phyloP scores from a whole-genome alignment of 2,329 filamentous ascomycete genomes.

The Stenocarpella maydis region DNA sequence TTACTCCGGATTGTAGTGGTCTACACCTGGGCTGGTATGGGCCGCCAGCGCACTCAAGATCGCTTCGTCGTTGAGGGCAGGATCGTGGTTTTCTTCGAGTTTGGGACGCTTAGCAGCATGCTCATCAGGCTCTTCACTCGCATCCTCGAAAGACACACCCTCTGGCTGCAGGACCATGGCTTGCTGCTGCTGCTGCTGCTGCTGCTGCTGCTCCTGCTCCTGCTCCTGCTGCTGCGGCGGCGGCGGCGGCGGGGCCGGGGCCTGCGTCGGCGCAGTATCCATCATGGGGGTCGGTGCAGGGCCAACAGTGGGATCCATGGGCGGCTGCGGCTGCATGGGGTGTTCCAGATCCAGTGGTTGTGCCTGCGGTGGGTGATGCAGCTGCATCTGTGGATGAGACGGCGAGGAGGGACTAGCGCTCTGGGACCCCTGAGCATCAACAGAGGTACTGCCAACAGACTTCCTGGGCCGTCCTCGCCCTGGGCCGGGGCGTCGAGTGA shows the following conservation, averaged over 20 bases:
- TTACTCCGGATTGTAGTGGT: slow-evolving; percentile 54
- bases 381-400: slow-evolving; percentile 3
- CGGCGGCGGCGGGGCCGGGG: slow-evolving; percentile 36
- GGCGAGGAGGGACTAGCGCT: slow-evolving; percentile 20
- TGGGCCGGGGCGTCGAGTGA: slow-evolving; percentile 67
- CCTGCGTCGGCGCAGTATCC: slow-evolving; percentile 36
- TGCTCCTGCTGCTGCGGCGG: slow-evolving; percentile 38
- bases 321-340: slow-evolving; percentile 34
- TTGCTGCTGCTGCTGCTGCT: slow-evolving; percentile 35
- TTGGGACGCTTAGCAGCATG: slow-evolving; percentile 52
- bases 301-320: slow-evolving; percentile 34
- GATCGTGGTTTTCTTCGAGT: slow-evolving; percentile 47
- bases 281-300: slow-evolving; percentile 33
- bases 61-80: slow-evolving; percentile 55
- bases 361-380: slow-evolving; percentile 10
- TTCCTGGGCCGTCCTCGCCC: slow-evolving; percentile 64
- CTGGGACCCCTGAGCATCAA: slow-evolving; percentile 1
- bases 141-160: slow-evolving; percentile 32
- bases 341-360: slow-evolving; percentile 32
- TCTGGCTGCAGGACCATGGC: slow-evolving; percentile 43
- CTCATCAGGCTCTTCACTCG: slow-evolving; percentile 42
- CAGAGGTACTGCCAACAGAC: slow-evolving; percentile 31
- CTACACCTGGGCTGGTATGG: slow-evolving; percentile 50
- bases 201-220: slow-evolving; percentile 28
- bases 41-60: slow-evolving; percentile 56